Conservation (phyloP, 257 asterid genomes). For the Solanum gracilifrons region DNA sequence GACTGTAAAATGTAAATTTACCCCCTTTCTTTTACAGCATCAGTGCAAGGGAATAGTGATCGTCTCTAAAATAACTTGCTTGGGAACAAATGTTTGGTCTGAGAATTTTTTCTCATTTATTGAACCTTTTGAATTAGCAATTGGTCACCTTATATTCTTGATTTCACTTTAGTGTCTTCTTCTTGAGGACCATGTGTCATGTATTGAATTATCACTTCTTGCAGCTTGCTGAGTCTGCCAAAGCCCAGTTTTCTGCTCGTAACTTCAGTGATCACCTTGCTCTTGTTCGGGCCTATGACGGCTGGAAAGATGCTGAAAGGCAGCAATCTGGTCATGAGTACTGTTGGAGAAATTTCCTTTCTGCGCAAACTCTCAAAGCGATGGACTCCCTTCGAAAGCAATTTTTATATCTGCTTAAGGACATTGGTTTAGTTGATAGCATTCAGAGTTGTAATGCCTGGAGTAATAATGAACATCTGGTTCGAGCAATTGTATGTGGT, state of each 20-base stretch:
- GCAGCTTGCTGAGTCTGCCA: constrained; percentile 95
- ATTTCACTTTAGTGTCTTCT: background rate
- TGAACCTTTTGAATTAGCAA: background rate
- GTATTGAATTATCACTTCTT: constrained; percentile 11
- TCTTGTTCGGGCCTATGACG: constrained; percentile 75
- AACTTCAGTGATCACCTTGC: constrained; percentile 88
- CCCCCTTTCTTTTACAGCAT: background rate
- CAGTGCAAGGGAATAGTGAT: background rate
- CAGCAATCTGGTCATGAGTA: constrained; percentile 61
- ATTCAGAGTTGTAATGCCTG: constrained; percentile 56
- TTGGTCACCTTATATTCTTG: background rate
- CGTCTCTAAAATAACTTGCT: background rate
- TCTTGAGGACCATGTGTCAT: background rate
- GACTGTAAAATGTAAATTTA: background rate
- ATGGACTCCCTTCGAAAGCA: constrained; percentile 86
- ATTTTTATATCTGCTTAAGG: constrained; percentile 66
- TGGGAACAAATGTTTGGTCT: background rate
- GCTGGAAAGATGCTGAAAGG: constrained; percentile 88
- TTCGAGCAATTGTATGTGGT: constrained; percentile 72
- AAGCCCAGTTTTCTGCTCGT: constrained; percentile 80
- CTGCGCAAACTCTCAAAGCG: constrained; percentile 81
- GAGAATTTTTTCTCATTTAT: background rate
- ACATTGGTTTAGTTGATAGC: constrained; percentile 52
- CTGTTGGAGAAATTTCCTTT: constrained; percentile 89
- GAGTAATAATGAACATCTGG: constrained; percentile 69